phyloP scores from a whole-genome alignment of 1,284 basidiomycete species.

The Polyporus tsugae region DNA sequence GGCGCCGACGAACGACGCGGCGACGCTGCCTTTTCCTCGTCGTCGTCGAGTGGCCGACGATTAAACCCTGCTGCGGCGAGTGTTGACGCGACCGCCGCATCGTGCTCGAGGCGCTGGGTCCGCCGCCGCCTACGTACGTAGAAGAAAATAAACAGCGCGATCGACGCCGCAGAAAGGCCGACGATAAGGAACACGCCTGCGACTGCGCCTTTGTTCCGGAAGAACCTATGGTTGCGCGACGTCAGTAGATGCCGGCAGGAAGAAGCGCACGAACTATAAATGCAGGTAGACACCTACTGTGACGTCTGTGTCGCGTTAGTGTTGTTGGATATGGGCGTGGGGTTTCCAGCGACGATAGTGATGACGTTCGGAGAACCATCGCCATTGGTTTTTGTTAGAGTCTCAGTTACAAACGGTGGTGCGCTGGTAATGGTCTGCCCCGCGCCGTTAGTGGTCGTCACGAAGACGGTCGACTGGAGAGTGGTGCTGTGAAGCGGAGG shows the following conservation, averaged over 20 bases:
- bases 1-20: conserved; percentile 37
- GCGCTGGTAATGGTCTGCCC: conserved; percentile 60
- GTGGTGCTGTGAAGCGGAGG: conserved; percentile 55
- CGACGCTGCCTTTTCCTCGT: conserved; percentile 43
- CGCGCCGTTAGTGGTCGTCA: conserved; percentile 64
- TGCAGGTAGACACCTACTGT: conserved; percentile 51
- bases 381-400: conserved; percentile 59
- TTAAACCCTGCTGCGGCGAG: conserved; percentile 72
- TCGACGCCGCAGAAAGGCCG: conserved; percentile 73
- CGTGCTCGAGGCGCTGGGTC: conserved; percentile 66
- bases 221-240: conserved; percentile 58
- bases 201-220: conserved; percentile 77
- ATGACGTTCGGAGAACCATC: conserved; percentile 62
- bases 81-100: conserved; percentile 70
- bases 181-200: conserved; percentile 81
- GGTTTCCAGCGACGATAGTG: conserved; percentile 69
- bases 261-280: conserved; percentile 1
- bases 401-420: conserved; percentile 63
- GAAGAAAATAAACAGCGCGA: conserved; percentile 75
- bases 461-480: conserved; percentile 56
- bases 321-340: conserved; percentile 64
- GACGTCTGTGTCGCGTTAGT: conserved; percentile 43
- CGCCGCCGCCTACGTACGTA: conserved; percentile 70
- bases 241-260: not conserved
- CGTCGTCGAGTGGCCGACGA: conserved; percentile 70